phyloP scores from a whole-genome alignment of 192 early-diverging fungal genomes.

The Coemansia sp. region DNA sequence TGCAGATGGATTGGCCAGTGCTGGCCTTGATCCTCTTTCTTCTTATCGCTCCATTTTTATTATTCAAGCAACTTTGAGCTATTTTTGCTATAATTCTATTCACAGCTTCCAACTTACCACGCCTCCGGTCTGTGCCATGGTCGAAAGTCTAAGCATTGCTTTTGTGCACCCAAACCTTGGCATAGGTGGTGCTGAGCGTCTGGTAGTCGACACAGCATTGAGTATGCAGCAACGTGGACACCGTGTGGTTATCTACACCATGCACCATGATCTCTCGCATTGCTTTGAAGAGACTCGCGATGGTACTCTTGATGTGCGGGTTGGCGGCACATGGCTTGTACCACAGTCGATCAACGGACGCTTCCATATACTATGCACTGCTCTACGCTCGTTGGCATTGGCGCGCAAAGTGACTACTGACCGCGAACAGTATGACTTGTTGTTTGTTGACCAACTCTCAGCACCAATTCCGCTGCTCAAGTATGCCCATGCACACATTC shows the following conservation, averaged over 20 bases:
- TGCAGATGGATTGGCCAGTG: too few species aligned
- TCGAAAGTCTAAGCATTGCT: conserved; percentile 57
- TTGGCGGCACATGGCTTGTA: conserved; percentile 69
- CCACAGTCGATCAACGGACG: conserved; percentile 71
- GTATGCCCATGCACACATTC: conserved; percentile 65
- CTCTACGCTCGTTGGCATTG: conserved; percentile 72
- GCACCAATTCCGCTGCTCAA: conserved; percentile 78
- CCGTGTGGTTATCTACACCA: conserved; percentile 78
- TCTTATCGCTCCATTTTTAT: conserved; percentile 1
- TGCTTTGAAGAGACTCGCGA: conserved; percentile 91
- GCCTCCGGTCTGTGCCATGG: conserved; percentile 9
- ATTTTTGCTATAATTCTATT: neutral
- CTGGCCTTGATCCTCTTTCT: neutral
- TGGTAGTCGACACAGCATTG: conserved; percentile 89
- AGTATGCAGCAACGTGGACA: conserved; percentile 80
- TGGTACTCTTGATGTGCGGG: conserved; percentile 74
- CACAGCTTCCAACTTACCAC: too few species aligned
- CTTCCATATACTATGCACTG: conserved; percentile 80
- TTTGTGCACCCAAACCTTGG: conserved; percentile 95
- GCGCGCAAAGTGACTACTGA: conserved; percentile 55
- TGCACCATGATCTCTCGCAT: conserved; percentile 83
- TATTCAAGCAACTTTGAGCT: neutral
- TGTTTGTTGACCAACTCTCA: conserved; percentile 88
- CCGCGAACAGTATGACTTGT: conserved; percentile 63
- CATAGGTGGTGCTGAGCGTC: conserved; percentile 93